Base-by-base conservation (phyloP, 169 alveolate species). In the Eimeria acervulina region DNA sequence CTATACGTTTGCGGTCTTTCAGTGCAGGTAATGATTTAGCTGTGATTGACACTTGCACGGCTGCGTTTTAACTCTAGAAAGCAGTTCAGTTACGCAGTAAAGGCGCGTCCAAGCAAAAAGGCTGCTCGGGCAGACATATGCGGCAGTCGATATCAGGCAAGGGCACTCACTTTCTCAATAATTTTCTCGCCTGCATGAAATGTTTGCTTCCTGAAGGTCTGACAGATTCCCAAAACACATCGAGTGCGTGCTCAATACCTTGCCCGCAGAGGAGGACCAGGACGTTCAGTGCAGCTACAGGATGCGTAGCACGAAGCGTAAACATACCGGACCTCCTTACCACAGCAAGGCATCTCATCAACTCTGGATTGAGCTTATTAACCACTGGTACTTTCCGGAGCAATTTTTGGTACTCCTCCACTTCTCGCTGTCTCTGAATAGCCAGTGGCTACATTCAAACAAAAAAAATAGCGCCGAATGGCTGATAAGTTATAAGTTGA, bases 301-400 rank as follows among this genome's bases (percentile, higher is more conserved):
- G 44, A 12, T 33, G 42, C 8, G 38, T 28, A 33, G 61, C 23
- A 38, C 17, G 4, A 55, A 36, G 12, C n/a, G 80, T 40, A 28
- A 28, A 17, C 40, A 31, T 63, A 1, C 42, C 8, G 6, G 21
- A 31, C 26, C 33, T 28, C 40, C 97, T 76, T 89, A 95, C 97
- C 55, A 81, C 88, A 15, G 97, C 97, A 23, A 95, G 90, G 38
- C 95, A 76, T 66, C 93, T 36, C 13, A 76, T 52, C 80, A 51
- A 63, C 68, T 19, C 70, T 23, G 80, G 92, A 13, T 13, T 38
- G 15, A 95, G 94, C 76, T 90, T 89, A 92, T 78, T 87, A 80
- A 95, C 90, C 38, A 95, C 95, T 10, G 97, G 96, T 21, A 95
- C 97, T 72, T 52, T 95, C 52, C 89, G 90, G 61, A 95, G 80